These are phyloP conservation scores for Yarrowia galli DNA, from an alignment of 1,139 yeast species.

Conservation along the genomic window DNA sequence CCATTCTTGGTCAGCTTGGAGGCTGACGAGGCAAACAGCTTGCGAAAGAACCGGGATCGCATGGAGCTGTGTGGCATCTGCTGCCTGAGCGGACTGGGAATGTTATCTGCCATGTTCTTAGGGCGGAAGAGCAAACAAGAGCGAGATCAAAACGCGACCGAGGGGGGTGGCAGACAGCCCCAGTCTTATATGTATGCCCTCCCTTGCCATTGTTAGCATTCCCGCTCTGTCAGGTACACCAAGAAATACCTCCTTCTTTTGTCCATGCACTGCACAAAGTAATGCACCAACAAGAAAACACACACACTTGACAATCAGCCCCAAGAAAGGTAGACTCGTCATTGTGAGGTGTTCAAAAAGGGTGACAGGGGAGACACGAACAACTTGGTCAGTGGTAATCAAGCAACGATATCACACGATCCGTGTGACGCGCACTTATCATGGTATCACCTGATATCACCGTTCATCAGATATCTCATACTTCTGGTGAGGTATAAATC, in stretches of 20 bases:
- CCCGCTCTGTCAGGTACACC: too few species aligned
- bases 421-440: too few species aligned
- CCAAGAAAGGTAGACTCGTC: neutral
- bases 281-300: too few species aligned
- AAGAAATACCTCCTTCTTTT: too few species aligned
- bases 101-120: neutral
- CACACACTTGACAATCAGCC: too few species aligned
- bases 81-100: neutral
- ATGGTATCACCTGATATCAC: too few species aligned
- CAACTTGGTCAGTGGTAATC: too few species aligned
- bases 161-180: neutral
- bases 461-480: too few species aligned
- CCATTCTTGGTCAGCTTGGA: neutral
- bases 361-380: neutral
- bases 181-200: constrained; percentile 1
- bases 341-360: neutral
- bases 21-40: neutral
- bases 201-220: too few species aligned
- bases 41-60: constrained; percentile 5
- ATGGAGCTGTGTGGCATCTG: neutral
- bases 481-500: too few species aligned
- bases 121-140: neutral
- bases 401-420: too few species aligned
- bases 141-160: neutral
- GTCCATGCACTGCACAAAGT: too few species aligned